Evolutionary conservation across 305 asterid genomes (phyloP).

Genomic region (Stenogyne calaminthoides): DNA sequence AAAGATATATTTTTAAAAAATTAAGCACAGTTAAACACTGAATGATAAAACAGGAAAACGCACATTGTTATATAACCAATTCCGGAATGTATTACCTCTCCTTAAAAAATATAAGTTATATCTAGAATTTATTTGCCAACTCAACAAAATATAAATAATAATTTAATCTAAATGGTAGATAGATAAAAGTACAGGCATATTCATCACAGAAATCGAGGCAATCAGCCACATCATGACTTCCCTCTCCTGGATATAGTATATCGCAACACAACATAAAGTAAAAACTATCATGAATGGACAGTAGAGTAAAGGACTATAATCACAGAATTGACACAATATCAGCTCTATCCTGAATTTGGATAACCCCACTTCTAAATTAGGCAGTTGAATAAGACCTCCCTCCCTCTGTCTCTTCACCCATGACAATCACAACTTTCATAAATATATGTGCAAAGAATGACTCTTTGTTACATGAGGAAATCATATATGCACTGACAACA

Average conservation of each 20-base stretch:
- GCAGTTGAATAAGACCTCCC: conserved; percentile 20
- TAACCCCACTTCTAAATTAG: background rate
- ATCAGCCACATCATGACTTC: conserved; percentile 6
- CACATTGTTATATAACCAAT: background rate
- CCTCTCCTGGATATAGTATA: background rate
- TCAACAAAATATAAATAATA: background rate
- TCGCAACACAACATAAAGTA: background rate
- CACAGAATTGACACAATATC: conserved; percentile 3
- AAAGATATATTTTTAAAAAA: background rate
- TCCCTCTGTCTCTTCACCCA: background rate
- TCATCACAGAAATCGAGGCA: background rate
- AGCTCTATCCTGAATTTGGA: conserved; percentile 2
- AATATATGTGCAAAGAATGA: background rate
- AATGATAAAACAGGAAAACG: background rate
- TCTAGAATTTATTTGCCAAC: background rate
- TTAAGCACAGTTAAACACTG: conserved; percentile 16
- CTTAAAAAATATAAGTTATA: background rate
- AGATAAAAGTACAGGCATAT: background rate
- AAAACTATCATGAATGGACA: background rate
- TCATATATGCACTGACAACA: background rate
- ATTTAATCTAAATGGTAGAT: background rate
- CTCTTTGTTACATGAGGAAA: background rate
- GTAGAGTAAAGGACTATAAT: conserved; percentile 3
- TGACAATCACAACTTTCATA: background rate
- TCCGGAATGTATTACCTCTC: background rate